Evolutionary conservation across 768 basidiomycete species (phyloP).

Genomic region (Xerocomellus intermedius): DNA sequence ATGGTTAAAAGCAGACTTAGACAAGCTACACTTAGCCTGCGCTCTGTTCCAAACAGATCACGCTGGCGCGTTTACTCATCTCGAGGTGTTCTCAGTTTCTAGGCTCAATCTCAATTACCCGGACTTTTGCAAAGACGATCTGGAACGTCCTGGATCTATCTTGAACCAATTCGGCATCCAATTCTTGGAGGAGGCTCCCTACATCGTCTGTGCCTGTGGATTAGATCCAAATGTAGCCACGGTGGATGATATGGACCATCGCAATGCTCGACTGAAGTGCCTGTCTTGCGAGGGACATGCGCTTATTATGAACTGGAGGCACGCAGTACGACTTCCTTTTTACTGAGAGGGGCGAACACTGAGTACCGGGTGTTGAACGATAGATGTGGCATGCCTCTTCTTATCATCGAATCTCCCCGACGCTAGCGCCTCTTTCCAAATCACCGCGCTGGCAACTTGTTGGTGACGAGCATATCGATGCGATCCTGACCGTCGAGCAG

Average conservation of each 20-base stretch:
- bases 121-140: background rate
- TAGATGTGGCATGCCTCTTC: conserved; percentile 1
- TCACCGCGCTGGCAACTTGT: conserved; percentile 5
- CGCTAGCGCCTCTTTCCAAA: background rate
- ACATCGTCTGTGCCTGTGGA: conserved; percentile 7
- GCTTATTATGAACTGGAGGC: conserved; percentile 3
- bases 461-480: background rate
- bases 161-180: background rate
- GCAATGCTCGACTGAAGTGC: conserved; percentile 10
- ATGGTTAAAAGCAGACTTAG: no score
- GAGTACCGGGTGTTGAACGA: background rate
- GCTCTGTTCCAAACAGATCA: background rate
- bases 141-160: background rate
- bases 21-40: conserved; percentile 5
- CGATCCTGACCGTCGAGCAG: background rate
- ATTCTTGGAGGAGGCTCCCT: conserved; percentile 5
- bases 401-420: background rate
- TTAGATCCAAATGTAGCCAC: conserved; percentile 7
- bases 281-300: background rate
- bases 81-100: background rate
- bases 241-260: conserved; percentile 11
- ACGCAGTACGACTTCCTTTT: conserved; percentile 3
- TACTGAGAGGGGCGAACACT: background rate
- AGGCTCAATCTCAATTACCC: no score
- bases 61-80: background rate